A percentile compares a stretch with the other conserved stretches of the same genome.
Evolutionary conservation across 2,329 filamentous ascomycete species (phyloP).

Genomic region (Trichoderma atroviride): DNA sequence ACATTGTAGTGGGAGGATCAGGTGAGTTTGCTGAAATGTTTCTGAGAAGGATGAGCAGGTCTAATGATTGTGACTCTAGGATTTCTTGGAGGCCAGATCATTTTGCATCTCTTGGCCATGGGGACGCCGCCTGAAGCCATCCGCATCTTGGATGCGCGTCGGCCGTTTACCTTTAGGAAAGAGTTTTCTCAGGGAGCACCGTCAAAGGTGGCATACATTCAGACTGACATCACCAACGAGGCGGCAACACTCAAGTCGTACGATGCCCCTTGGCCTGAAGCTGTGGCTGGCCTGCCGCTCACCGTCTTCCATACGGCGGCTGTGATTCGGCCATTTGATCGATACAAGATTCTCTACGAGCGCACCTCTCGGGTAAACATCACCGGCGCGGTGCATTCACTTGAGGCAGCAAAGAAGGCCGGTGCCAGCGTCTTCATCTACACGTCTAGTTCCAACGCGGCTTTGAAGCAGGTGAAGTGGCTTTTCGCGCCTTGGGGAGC

Average conservation of each 20-base stretch:
- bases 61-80: constrained; percentile 40
- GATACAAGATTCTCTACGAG: constrained; percentile 48
- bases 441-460: constrained; percentile 53
- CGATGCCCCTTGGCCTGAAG: constrained; percentile 48
- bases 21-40: constrained; percentile 38
- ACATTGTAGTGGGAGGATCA: constrained; percentile 52
- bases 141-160: constrained; percentile 55
- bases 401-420: constrained; percentile 49
- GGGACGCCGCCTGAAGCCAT: constrained; percentile 55
- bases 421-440: constrained; percentile 55
- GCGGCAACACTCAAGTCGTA: constrained; percentile 51
- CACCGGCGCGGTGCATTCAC: constrained; percentile 51
- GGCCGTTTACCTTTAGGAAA: constrained; percentile 46
- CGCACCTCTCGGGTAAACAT: constrained; percentile 54
- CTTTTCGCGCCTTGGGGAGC: constrained; percentile 48
- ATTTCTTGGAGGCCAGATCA: constrained; percentile 58
- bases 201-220: constrained; percentile 45
- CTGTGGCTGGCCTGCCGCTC: constrained; percentile 48
- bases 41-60: neutral
- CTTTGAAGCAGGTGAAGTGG: constrained; percentile 45
- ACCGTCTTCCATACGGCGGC: constrained; percentile 63
- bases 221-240: constrained; percentile 54
- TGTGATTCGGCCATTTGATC: constrained; percentile 54
- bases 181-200: constrained; percentile 45
- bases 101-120: constrained; percentile 55